Conservation (phyloP, 192 early-diverging fungal genomes). For the Gamsiella multidivaricata region DNA sequence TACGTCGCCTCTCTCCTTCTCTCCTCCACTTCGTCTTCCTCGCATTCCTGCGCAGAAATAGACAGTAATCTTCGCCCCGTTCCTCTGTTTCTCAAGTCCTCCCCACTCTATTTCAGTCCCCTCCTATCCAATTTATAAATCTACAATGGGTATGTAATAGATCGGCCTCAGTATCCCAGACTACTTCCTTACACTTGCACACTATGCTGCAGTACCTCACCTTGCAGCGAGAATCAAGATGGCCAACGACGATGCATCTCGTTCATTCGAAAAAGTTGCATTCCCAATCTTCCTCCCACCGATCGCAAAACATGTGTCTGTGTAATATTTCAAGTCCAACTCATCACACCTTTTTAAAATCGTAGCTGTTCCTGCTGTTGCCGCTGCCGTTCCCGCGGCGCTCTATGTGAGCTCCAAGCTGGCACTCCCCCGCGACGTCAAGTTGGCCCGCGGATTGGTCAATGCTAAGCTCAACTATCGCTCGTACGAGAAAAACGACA, state of each 20-base stretch:
- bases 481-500: conserved; percentile 56
- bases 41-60: not conserved
- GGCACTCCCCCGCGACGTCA: conserved; percentile 53
- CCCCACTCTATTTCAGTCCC: not conserved
- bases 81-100: not conserved
- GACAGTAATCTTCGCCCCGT: not conserved
- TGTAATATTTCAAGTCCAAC: not conserved
- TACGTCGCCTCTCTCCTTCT: not conserved
- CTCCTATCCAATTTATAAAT: too few species aligned
- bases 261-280: too few species aligned
- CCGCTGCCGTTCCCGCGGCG: conserved; percentile 53
- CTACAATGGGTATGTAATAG: too few species aligned
- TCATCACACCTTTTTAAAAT: not conserved
- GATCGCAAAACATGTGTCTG: too few species aligned
- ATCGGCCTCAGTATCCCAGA: too few species aligned
- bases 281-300: too few species aligned
- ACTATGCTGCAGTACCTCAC: too few species aligned
- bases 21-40: not conserved
- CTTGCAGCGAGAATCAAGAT: too few species aligned
- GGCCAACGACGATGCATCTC: too few species aligned
- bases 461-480: conserved; percentile 43
- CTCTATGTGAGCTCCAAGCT: conserved; percentile 61
- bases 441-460: conserved; percentile 47
- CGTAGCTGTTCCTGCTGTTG: conserved; percentile 23
- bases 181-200: too few species aligned